Base-by-base conservation (phyloP, 805 yeast species). In the Kodamaea kakaduensis region DNA sequence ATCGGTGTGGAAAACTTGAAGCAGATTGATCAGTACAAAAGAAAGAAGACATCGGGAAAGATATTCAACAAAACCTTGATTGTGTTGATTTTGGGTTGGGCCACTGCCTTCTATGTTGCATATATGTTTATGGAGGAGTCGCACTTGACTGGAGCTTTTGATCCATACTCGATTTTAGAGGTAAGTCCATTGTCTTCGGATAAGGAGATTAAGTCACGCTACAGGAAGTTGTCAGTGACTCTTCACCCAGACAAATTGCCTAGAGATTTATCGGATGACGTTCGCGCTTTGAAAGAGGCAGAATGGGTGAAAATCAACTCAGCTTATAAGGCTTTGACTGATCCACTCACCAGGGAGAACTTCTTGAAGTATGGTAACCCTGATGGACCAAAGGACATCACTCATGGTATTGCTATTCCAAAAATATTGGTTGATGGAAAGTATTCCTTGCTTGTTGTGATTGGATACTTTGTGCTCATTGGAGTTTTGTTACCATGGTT, bases 351-450 rank as follows among this genome's bases (percentile, higher is more conserved):
- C 3, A 83, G 78, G 50, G 85, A 84, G 48, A 93, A 93, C 56
- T 88, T 75, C 58, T 66, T 81, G 50, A 80, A 77, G 48, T 93
- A 82, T 52, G 99, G 99, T 32, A 96, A 94, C 56, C 99, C 99
- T 4, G 99, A 93, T 64, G 98, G 98, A 27, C 96, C 95, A 26
- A 95, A 86, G 59, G 85, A 85, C 17, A 72, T 82, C 13, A 67
- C 82, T 14, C 96, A 87, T 56, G 98, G 98, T 43, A 88, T 93
- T 58, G 99, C 97, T 0, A 64, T 93, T 46, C 99, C 99, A 20
- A 80, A 83, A 55, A 87, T 85, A 61, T 70, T 93, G 42, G 84
- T 94, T 19, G 96, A 87, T 45, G 88, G 94, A 27, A 71, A 78
- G 39, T 79, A 80, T 15, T 80, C 94, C 4, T 74, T 81, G 3